Base-by-base conservation (phyloP, 441 rosid species). In the Aquilaria agallochum region DNA sequence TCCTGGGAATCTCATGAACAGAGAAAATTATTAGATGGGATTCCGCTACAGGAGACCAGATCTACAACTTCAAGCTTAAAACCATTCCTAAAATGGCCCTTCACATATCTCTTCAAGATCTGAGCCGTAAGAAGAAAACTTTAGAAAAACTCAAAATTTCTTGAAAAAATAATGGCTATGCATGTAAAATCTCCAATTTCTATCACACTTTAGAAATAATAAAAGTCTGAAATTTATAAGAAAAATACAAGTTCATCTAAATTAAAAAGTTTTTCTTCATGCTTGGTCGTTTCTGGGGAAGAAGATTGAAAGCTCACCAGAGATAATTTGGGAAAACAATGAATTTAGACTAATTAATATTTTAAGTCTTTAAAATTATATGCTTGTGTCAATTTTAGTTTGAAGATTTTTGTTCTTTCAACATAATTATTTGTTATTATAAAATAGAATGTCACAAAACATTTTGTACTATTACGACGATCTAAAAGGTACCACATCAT, bases 171-270 rank as follows among this genome's bases (percentile, higher is more conserved):
- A 20, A 20, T 20, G 1, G 27, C 27, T 20, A 20, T 20, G 27
- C 27, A 20, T 20, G 27, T 20, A 20, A 20, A 20, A 20, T 20
- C 27, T 20, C 27, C 27, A 4, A 30, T 9, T 15, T 58, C 45
- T 40, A 67, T 58, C 60, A 36, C 67, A 72, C 68, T 69, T 76
- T 73, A 76, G 64, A 72, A 75, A 83, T 79, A 78, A 73, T 70
- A 72, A 69, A 67, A 7, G 85, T 67, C 75, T 67, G 50, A 63
- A 55, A 58, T 58, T 70, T 53, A 78, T 71, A 66, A 73, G 61
- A 67, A 79, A 71, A 74, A 74, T 20, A 20, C 27, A 20, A 20
- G 58, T 14, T 58, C 47, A 45, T 61, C 54, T 49, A 50, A 68
- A 60, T 74, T 70, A 52, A 75, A 75, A 20, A 20, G 27, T 20